Conservation (phyloP, 2,329 filamentous ascomycete species). For the Ascomycota sp. region DNA sequence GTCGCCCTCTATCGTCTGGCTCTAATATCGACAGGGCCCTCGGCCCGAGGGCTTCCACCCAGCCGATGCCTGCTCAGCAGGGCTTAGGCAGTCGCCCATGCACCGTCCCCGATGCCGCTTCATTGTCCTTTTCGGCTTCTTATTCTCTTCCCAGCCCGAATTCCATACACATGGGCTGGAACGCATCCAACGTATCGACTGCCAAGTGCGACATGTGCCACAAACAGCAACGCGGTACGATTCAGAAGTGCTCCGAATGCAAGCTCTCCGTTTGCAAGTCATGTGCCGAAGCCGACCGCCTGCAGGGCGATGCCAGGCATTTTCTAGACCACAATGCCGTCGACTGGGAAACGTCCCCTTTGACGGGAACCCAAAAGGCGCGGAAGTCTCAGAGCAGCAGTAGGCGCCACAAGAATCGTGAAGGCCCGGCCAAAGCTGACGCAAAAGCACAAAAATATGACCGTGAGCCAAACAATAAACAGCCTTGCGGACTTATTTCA, state of each 20-base stretch:
- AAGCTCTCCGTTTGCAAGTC: constrained; percentile 6
- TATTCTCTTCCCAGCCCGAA: constrained; percentile 1
- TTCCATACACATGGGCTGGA: constrained; percentile 5
- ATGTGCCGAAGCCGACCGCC: constrained; percentile 4
- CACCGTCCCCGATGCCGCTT: background rate
- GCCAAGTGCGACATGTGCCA: constrained; percentile 9
- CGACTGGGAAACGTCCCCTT: constrained; percentile 3
- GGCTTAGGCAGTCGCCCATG: too few relatives aligned
- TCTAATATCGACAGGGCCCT: too few relatives aligned
- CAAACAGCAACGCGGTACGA: constrained; percentile 5
- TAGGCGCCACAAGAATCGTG: background rate
- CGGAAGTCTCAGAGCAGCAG: background rate
- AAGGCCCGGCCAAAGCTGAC: background rate
- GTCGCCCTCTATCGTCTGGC: too few relatives aligned
- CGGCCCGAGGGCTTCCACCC: too few relatives aligned
- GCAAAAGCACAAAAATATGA: background rate
- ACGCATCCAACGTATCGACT: constrained; percentile 5
- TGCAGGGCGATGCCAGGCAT: constrained; percentile 5
- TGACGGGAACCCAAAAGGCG: background rate
- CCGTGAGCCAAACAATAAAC: too few relatives aligned
- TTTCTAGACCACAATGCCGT: constrained; percentile 4
- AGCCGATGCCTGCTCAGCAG: too few relatives aligned
- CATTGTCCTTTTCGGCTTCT: background rate
- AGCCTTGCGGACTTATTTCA: too few relatives aligned
- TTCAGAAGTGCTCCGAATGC: constrained; percentile 7